phyloP scores from a whole-genome alignment of 805 yeast genomes.

The Wickerhamiella siamensis region DNA sequence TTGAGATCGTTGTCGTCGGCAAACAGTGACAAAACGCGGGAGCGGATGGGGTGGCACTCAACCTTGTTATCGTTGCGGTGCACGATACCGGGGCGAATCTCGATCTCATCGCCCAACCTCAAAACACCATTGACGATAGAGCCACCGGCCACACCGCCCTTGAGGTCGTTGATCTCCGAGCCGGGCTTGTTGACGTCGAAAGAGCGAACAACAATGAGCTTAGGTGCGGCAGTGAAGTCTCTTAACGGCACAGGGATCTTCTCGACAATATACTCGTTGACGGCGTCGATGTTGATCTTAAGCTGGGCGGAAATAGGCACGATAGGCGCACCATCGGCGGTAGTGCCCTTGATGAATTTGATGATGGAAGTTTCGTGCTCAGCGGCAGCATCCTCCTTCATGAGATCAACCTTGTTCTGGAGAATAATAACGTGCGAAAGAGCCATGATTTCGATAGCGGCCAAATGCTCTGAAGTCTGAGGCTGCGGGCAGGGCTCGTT shows the following conservation, averaged over 20 bases:
- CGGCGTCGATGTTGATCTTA: constrained; percentile 97
- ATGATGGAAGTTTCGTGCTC: constrained; percentile 90
- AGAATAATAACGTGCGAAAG: constrained; percentile 89
- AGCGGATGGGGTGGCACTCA: constrained; percentile 90
- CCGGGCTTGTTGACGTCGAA: constrained; percentile 99
- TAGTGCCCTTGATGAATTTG: constrained; percentile 90
- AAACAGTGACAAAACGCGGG: constrained; percentile 82
- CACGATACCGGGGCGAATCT: constrained; percentile 97
- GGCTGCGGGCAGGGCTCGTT: constrained; percentile 99
- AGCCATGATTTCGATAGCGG: constrained; percentile 98
- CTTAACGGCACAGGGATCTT: constrained; percentile 92
- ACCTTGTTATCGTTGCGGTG: constrained; percentile 81
- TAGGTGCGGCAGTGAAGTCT: constrained; percentile 87
- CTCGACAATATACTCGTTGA: constrained; percentile 88
- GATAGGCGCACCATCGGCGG: constrained; percentile 98
- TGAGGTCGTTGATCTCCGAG: constrained; percentile 87
- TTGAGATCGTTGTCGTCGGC: constrained; percentile 97
- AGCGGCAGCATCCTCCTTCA: constrained; percentile 92
- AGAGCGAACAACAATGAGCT: constrained; percentile 92
- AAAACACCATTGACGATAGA: constrained; percentile 94
- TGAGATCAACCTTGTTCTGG: constrained; percentile 96
- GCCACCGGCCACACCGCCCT: constrained; percentile 99
- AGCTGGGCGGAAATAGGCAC: constrained; percentile 98
- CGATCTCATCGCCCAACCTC: constrained; percentile 94
- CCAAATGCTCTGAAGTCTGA: constrained; percentile 97